Conservation (phyloP, 306 rosid genomes). For the Acacia crassicarpa region DNA sequence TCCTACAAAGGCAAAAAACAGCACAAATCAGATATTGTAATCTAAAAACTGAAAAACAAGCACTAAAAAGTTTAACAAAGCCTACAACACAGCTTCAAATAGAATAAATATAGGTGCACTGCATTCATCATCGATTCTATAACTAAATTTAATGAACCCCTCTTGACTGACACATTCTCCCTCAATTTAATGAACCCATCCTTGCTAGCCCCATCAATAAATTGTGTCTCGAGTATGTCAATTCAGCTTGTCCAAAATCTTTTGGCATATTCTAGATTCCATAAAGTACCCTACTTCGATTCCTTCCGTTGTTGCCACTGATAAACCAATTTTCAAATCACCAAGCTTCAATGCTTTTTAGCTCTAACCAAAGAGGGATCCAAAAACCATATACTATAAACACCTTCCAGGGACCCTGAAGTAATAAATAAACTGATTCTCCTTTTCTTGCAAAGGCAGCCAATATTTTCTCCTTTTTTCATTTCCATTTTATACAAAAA, state of each 20-base stretch:
- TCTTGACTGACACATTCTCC: background rate
- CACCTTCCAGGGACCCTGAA: background rate
- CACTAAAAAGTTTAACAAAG: slow-evolving; percentile 9
- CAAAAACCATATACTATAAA: background rate
- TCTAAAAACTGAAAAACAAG: background rate
- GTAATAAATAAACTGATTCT: background rate
- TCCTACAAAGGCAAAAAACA: slow-evolving; percentile 50
- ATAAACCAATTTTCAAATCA: background rate
- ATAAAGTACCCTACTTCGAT: background rate
- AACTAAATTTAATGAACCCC: background rate
- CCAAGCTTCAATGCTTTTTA: background rate
- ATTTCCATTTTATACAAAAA: background rate
- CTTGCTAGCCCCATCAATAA: background rate
- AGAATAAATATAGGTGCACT: background rate
- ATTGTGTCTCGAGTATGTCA: background rate
- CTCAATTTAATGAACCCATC: too few species aligned
- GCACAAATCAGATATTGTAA: slow-evolving; percentile 17
- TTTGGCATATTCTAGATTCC: background rate
- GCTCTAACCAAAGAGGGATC: background rate
- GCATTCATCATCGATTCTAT: background rate
- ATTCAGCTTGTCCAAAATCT: background rate
- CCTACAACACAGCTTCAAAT: background rate
- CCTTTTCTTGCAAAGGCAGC: slow-evolving; percentile 18
- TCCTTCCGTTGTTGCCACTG: background rate
- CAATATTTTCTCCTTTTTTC: background rate